A percentile compares a stretch with the other conserved stretches of the same genome.
Evolutionary conservation across 768 basidiomycete genomes (phyloP).

Genomic region (Boletus speciosus): DNA sequence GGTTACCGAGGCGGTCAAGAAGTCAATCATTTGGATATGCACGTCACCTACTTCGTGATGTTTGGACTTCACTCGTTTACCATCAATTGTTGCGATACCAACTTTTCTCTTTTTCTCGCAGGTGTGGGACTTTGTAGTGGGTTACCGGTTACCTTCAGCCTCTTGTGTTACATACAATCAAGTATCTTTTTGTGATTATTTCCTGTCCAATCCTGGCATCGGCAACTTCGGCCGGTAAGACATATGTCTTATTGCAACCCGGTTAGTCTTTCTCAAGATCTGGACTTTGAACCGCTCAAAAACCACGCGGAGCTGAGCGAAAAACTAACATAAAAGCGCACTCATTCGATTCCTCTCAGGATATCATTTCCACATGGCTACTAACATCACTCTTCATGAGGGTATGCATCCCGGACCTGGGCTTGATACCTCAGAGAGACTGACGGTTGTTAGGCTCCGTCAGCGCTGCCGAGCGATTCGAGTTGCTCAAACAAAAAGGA

Average conservation of each 20-base stretch:
- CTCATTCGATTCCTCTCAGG: background rate
- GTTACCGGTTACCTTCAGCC: constrained; percentile 7
- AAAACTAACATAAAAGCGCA: constrained; percentile 10
- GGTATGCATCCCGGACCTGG: constrained; percentile 35
- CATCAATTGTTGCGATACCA: constrained; percentile 13
- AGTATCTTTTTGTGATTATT: background rate
- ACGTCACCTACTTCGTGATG: constrained; percentile 18
- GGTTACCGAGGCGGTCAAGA: constrained; percentile 62
- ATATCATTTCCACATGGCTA: constrained; percentile 27
- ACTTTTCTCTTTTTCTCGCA: constrained; percentile 2
- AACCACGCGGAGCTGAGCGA: background rate
- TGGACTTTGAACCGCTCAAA: background rate
- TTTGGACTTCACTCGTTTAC: background rate
- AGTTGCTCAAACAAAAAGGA: constrained; percentile 74
- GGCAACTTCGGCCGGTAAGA: constrained; percentile 14
- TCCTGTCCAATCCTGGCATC: background rate
- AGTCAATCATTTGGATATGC: constrained; percentile 60
- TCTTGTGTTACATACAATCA: background rate
- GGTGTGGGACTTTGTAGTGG: constrained; percentile 26
- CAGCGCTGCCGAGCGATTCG: constrained; percentile 57
- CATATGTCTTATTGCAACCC: background rate
- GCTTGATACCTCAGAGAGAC: background rate
- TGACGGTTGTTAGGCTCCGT: constrained; percentile 60
- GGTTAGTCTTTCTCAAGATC: constrained; percentile 11
- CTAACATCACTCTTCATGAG: constrained; percentile 67